Conservation (phyloP, 1,284 basidiomycete genomes). For the Austroboletus niveus region DNA sequence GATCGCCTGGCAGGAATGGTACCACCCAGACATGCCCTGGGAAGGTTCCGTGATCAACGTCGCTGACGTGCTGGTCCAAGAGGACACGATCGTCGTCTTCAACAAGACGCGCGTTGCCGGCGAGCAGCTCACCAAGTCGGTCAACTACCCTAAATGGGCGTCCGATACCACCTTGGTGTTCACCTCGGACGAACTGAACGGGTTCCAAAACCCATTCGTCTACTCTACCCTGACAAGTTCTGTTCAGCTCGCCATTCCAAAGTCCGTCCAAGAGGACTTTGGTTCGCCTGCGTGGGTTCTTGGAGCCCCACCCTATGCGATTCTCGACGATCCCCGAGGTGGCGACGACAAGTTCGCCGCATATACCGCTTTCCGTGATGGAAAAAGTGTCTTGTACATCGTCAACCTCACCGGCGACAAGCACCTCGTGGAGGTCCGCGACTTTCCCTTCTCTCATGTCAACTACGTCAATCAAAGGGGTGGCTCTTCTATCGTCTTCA, state of each 20-base stretch:
- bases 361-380: constrained; percentile 50
- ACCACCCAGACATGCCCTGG: constrained; percentile 83
- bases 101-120: constrained; percentile 46
- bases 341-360: constrained; percentile 36
- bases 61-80: constrained; percentile 44
- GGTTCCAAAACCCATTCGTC: constrained; percentile 48
- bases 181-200: constrained; percentile 56
- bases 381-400: constrained; percentile 49
- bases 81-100: constrained; percentile 26
- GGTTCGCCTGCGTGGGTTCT: constrained; percentile 54
- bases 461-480: constrained; percentile 40
- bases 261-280: constrained; percentile 55
- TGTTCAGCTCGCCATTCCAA: constrained; percentile 41
- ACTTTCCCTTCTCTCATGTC: constrained; percentile 49
- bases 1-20: constrained; percentile 73
- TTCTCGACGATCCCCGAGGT: constrained; percentile 35
- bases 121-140: constrained; percentile 44
- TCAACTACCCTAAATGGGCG: constrained; percentile 60
- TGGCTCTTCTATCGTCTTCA: constrained; percentile 23
- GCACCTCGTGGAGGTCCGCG: constrained; percentile 24
- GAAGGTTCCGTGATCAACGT: constrained; percentile 63
- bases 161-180: constrained; percentile 59
- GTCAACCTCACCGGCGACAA: constrained; percentile 40
- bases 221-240: constrained; percentile 16
- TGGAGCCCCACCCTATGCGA: constrained; percentile 47